Evolutionary conservation across 2,329 filamentous ascomycete genomes (phyloP).

Genomic region (Colletotrichum coccodes): DNA sequence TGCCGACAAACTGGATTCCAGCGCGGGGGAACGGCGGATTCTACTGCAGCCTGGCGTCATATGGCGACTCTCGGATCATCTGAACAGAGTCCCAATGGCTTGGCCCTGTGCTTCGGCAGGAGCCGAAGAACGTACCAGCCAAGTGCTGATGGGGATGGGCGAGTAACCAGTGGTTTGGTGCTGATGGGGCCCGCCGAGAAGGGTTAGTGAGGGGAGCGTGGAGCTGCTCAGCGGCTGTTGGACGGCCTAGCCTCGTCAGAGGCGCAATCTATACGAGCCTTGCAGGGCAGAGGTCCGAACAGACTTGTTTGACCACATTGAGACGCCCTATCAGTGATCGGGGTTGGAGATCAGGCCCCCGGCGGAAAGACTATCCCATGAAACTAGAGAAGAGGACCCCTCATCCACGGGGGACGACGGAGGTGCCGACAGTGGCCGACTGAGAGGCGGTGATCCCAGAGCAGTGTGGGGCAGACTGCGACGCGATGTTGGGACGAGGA

Average conservation of each 20-base stretch:
- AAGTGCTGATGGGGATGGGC: slow-evolving; percentile 11
- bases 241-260: background rate
- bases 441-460: background rate
- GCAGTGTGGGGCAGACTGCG: background rate
- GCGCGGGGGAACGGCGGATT: background rate
- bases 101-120: slow-evolving; percentile 19
- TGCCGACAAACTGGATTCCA: background rate
- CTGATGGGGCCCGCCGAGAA: background rate
- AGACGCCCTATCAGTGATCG: background rate
- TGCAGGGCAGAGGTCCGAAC: background rate
- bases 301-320: background rate
- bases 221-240: background rate
- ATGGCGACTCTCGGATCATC: background rate
- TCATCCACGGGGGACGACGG: background rate
- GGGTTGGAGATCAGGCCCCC: background rate
- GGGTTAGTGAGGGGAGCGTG: background rate
- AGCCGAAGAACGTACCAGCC: background rate
- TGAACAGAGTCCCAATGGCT: background rate
- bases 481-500: background rate
- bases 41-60: background rate
- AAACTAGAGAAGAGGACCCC: no score
- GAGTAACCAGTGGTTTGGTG: background rate
- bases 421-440: background rate
- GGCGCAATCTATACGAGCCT: background rate
- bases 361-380: background rate